These are phyloP conservation scores for Peronosclerospora sorghi DNA, from an alignment of 352 stramenopile species.

Conservation along the genomic window DNA sequence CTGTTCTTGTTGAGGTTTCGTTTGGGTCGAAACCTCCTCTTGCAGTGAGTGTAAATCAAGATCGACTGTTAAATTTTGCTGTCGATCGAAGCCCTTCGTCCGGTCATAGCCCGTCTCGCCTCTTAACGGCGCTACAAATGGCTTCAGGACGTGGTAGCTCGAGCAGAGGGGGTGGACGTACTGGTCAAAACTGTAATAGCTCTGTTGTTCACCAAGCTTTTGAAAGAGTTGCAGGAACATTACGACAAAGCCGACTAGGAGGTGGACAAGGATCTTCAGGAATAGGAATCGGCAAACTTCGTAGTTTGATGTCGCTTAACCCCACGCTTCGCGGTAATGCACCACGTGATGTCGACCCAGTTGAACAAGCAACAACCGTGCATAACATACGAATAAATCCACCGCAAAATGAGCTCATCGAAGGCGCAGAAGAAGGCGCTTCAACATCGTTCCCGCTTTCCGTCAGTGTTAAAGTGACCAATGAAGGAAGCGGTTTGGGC, in stretches of 20 bases:
- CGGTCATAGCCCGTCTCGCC: conserved; percentile 27
- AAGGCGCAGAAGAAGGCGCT: conserved; percentile 10
- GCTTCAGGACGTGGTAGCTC: conserved; percentile 14
- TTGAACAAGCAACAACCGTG: conserved; percentile 1
- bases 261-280: conserved; percentile 10
- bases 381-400: conserved; percentile 1
- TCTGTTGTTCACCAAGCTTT: conserved; percentile 31
- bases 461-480: background rate
- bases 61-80: conserved; percentile 46
- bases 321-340: conserved; percentile 9
- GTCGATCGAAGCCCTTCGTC: conserved; percentile 10
- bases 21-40: conserved; percentile 30
- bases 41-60: conserved; percentile 48
- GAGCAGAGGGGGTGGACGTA: conserved; percentile 9
- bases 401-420: conserved; percentile 8
- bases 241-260: conserved; percentile 20
- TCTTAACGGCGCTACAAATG: conserved; percentile 52
- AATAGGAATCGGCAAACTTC: conserved; percentile 40
- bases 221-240: conserved; percentile 28
- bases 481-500: conserved; percentile 1
- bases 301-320: conserved; percentile 36
- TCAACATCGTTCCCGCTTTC: conserved; percentile 2
- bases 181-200: conserved; percentile 10
- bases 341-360: conserved; percentile 5
- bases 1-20: conserved; percentile 39